Conservation (phyloP, 2,329 filamentous ascomycete species). For the Hypoxylon sp. region DNA sequence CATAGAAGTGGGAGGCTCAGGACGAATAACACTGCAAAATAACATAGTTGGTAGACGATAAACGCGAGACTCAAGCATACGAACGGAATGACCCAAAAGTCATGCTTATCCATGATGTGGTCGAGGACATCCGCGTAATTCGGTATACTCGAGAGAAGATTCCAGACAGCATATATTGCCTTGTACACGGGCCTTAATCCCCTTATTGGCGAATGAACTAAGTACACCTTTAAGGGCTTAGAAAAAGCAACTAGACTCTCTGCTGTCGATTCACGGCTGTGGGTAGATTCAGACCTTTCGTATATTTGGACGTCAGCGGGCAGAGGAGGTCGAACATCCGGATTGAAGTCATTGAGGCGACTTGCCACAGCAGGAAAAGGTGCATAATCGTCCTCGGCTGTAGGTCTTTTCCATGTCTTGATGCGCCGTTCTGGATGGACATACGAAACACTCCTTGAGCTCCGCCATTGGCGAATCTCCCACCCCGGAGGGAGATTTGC, state of each 20-base stretch:
- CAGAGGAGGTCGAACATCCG: not conserved
- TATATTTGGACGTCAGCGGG: not conserved
- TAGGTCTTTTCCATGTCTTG: not conserved
- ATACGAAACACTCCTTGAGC: not conserved
- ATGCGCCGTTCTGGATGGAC: not conserved
- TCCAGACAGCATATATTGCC: not conserved
- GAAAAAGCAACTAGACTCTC: not conserved
- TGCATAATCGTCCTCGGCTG: not conserved
- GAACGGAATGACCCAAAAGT: no score
- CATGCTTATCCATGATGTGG: no score
- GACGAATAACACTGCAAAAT: no score
- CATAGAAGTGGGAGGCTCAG: no score
- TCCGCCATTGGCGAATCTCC: not conserved
- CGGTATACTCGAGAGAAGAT: no score
- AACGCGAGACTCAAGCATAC: no score
- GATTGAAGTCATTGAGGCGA: not conserved
- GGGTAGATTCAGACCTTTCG: not conserved
- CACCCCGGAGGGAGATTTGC: not conserved
- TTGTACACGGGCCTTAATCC: slow-evolving; percentile 1
- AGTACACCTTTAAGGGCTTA: slow-evolving; percentile 1
- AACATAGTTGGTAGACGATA: no score
- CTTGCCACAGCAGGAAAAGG: not conserved
- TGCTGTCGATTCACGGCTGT: not conserved
- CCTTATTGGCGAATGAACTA: not conserved
- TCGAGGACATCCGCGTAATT: no score